These are phyloP conservation scores for Leccinellum rugosiceps DNA, from an alignment of 768 basidiomycete genomes.

Conservation along the genomic window DNA sequence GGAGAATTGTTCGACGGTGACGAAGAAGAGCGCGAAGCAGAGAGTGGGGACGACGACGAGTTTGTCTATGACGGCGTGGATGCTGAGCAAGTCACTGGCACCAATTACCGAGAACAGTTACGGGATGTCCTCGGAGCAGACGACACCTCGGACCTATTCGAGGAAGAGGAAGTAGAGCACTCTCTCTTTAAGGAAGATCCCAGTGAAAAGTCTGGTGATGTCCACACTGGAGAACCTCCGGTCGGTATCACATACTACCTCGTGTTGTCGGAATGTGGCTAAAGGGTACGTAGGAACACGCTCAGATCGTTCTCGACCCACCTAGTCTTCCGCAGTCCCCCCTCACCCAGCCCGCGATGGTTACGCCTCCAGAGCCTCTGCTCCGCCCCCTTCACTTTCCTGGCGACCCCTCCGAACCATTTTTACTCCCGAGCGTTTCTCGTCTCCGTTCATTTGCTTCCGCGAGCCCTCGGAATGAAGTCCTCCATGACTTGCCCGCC, in stretches of 20 bases:
- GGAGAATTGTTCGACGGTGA: conserved; percentile 36
- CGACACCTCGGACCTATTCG: conserved; percentile 47
- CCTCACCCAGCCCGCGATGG: conserved; percentile 30
- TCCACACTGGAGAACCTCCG: conserved; percentile 17
- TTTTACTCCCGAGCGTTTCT: conserved; percentile 72
- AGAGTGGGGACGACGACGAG: conserved; percentile 51
- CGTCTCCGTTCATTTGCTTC: conserved; percentile 72
- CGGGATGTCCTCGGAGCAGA: conserved; percentile 71
- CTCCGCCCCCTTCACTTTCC: background rate
- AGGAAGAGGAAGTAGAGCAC: conserved; percentile 43
- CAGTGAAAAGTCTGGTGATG: conserved; percentile 29
- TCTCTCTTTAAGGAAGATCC: conserved; percentile 42
- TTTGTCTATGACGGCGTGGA: conserved; percentile 78
- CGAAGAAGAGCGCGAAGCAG: conserved; percentile 39
- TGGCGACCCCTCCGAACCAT: conserved; percentile 41
- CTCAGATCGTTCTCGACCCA: conserved; percentile 35
- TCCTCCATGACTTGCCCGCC: conserved; percentile 41
- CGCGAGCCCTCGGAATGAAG: conserved; percentile 40
- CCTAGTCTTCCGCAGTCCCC: conserved; percentile 41
- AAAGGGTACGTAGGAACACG: conserved; percentile 31
- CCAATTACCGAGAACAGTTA: conserved; percentile 64
- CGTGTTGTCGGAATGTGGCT: conserved; percentile 21
- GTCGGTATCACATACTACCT: conserved; percentile 31
- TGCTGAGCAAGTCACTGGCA: conserved; percentile 40
- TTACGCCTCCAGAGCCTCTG: conserved; percentile 30